Percentiles rank a stretch among this genome's conserved stretches.
Evolutionary conservation across 2,329 filamentous ascomycete species (phyloP).

Genomic region (Stachybotrys chlorohalonatus): DNA sequence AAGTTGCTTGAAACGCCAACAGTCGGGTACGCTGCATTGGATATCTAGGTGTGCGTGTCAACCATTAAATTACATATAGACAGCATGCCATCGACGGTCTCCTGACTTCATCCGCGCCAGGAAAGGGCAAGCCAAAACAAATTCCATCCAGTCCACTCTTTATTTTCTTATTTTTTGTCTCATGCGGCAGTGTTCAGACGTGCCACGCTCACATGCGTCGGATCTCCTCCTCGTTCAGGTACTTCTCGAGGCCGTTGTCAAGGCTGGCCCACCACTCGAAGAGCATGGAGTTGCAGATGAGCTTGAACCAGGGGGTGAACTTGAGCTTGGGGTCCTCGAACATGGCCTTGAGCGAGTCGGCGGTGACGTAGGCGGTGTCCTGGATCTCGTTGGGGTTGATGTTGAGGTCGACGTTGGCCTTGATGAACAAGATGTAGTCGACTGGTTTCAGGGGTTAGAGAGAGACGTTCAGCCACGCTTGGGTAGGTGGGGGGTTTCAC

Average conservation of each 20-base stretch:
- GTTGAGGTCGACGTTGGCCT: slow-evolving; percentile 78
- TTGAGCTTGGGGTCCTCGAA: slow-evolving; percentile 72
- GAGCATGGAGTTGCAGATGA: slow-evolving; percentile 95
- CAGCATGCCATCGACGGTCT: neutral
- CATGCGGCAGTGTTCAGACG: neutral
- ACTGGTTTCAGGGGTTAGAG: slow-evolving; percentile 41
- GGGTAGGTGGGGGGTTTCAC: slow-evolving; percentile 20
- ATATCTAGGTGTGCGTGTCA: neutral
- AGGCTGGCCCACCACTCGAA: slow-evolving; percentile 96
- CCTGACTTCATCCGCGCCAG: neutral
- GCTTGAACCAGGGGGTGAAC: slow-evolving; percentile 98
- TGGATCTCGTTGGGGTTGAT: slow-evolving; percentile 83
- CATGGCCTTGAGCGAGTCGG: slow-evolving; percentile 73
- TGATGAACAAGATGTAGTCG: slow-evolving; percentile 98
- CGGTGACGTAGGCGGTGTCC: slow-evolving; percentile 74
- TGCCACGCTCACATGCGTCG: slow-evolving; percentile 57
- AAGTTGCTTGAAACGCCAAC: neutral
- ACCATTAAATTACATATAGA: neutral
- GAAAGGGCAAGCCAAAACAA: neutral
- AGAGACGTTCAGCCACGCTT: neutral
- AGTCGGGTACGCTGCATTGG: neutral
- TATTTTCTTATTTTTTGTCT: slow-evolving; percentile 3
- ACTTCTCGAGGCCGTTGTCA: slow-evolving; percentile 72
- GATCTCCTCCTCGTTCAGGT: slow-evolving; percentile 77
- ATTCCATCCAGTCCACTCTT: neutral